A percentile compares a stretch with the other conserved stretches of the same genome.
Conservation (phyloP, 768 basidiomycete genomes). For the Cystofilobasidium bisporidii region DNA sequence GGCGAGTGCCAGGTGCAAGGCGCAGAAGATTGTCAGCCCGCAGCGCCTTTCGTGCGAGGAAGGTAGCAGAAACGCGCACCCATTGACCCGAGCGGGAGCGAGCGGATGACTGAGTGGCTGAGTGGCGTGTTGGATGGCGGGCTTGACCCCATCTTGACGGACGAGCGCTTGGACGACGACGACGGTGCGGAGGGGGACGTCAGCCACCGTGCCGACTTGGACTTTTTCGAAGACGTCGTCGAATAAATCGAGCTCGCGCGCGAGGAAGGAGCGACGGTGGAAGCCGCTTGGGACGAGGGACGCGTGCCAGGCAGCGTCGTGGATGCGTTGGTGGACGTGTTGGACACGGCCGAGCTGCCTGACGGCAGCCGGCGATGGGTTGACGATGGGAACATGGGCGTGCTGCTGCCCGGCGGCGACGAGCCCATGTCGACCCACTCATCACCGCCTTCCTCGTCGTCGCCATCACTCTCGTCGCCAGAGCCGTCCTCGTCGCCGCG, state of each 20-base stretch:
- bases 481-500: background rate
- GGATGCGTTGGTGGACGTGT: background rate
- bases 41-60: background rate
- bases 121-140: constrained; percentile 2
- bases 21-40: too few relatives aligned
- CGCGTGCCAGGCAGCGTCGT: background rate
- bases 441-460: background rate
- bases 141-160: background rate
- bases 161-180: background rate
- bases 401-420: background rate
- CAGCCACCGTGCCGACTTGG: background rate
- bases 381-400: background rate
- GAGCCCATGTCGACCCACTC: background rate
- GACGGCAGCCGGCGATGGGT: background rate
- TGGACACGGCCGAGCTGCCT: background rate
- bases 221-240: background rate
- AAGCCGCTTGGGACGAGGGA: background rate
- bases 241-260: constrained; percentile 2
- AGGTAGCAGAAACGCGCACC: background rate
- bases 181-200: background rate
- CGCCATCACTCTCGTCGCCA: background rate
- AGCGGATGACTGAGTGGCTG: constrained; percentile 15
- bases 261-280: background rate
- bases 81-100: constrained; percentile 21
- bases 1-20: background rate